These are phyloP conservation scores for Colletotrichum tamarilloi DNA, from an alignment of 2,329 filamentous ascomycete genomes.

Conservation along the genomic window DNA sequence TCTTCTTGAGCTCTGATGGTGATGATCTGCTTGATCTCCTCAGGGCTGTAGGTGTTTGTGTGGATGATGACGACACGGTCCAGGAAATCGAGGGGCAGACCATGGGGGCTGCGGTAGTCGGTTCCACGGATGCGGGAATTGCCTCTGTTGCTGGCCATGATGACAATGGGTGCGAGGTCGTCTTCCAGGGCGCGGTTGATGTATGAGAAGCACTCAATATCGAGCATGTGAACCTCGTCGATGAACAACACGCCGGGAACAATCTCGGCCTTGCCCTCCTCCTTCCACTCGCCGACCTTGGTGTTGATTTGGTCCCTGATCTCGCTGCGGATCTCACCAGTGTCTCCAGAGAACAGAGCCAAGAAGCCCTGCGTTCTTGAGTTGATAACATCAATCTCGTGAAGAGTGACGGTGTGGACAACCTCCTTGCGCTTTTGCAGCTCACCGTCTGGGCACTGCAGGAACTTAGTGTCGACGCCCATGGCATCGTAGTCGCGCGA, in stretches of 20 bases:
- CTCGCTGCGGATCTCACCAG: constrained; percentile 96
- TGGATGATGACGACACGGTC: constrained; percentile 97
- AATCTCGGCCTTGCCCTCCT: constrained; percentile 98
- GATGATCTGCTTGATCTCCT: constrained; percentile 93
- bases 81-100: constrained; percentile 93
- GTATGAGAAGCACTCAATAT: constrained; percentile 99
- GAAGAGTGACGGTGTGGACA: constrained; percentile 94
- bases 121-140: constrained; percentile 93
- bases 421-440: constrained; percentile 97
- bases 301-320: constrained; percentile 99
- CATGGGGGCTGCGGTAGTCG: constrained; percentile 92
- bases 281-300: constrained; percentile 98
- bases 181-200: constrained; percentile 97
- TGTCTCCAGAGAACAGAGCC: constrained; percentile 96
- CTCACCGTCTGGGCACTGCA: constrained; percentile 97
- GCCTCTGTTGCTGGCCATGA: constrained; percentile 98
- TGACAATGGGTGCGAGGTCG: constrained; percentile 94
- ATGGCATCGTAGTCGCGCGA: constrained; percentile 99
- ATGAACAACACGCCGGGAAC: constrained; percentile 98
- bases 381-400: constrained; percentile 99
- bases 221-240: constrained; percentile 99
- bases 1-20: constrained; percentile 94
- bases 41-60: constrained; percentile 83
- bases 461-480: constrained; percentile 97
- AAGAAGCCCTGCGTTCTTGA: constrained; percentile 98